phyloP scores from a whole-genome alignment of 805 yeast species.

The Kodamaea kaohsiungensis region DNA sequence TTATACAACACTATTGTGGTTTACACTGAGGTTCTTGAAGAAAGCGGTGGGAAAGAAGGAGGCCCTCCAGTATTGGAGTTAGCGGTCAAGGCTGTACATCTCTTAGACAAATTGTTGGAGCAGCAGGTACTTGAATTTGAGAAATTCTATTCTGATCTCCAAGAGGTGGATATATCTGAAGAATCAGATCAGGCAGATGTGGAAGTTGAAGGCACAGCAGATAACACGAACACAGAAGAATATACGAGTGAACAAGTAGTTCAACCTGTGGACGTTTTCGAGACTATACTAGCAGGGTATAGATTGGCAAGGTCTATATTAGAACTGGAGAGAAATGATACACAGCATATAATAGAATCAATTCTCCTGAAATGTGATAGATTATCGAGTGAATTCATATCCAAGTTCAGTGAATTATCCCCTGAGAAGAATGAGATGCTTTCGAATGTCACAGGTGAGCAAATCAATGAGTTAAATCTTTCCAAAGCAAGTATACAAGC shows the following conservation, averaged over 20 bases:
- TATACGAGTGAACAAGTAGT: conserved; percentile 24
- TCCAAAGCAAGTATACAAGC: conserved; percentile 29
- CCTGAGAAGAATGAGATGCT: conserved; percentile 22
- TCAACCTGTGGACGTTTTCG: conserved; percentile 39
- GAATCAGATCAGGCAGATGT: neutral
- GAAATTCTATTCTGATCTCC: conserved; percentile 26
- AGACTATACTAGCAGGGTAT: conserved; percentile 31
- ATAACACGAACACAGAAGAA: conserved; percentile 10
- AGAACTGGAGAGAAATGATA: conserved; percentile 17
- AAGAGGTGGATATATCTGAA: conserved; percentile 10
- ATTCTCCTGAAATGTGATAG: neutral
- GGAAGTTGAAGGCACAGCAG: neutral
- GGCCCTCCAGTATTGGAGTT: neutral
- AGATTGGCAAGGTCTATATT: conserved; percentile 30
- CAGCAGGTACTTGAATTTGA: conserved; percentile 28
- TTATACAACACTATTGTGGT: conserved; percentile 48
- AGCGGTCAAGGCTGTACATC: neutral
- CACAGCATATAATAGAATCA: neutral
- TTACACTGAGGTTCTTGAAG: conserved; percentile 41
- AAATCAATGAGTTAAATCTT: conserved; percentile 32
- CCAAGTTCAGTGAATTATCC: conserved; percentile 17
- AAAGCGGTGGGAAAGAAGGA: conserved; percentile 12
- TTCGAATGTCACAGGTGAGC: conserved; percentile 27
- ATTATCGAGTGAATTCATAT: neutral
- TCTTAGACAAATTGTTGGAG: conserved; percentile 24